Evolutionary conservation across 805 yeast species (phyloP), one percentile per base, ranked within the genome.

Genomic region (Candida incommunis): DNA sequence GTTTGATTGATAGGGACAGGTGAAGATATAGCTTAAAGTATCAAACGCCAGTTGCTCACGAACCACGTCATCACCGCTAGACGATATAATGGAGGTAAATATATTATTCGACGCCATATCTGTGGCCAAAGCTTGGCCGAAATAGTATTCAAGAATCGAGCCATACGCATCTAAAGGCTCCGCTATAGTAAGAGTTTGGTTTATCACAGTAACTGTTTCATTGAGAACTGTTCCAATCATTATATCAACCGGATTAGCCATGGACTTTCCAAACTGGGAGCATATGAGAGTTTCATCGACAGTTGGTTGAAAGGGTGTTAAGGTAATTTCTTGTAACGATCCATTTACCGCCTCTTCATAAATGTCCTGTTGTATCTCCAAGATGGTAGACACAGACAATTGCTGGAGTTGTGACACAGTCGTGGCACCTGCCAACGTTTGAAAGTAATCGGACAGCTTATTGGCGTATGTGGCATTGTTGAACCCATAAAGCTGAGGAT

Each of bases 291-390:
- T 15, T 2, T 41, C 45, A 40, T 58, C 62, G 27, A 59, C 48
- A 16, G 51, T 54, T n/a, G 63, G 63, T 11, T 54, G 51, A 43
- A 50, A 50, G 3, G 57, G 57, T 24, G 51, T 52, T 24, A 53
- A 46, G 2, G 43, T 43, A 9, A 31, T 31, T 18, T 31, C 20
- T 5, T 16, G 7, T 18, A 31, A 16, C 13, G 48, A 37, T 16
- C 43, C 37, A 22, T 13, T 11, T 2, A 37, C 22, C 4, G 41
- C 9, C 15, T 23, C 23, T 4, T 21, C 18, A 27, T 44, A 35
- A 21, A 45, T 35, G 11, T 20, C 27, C 16, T 21, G 13, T 37
- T 51, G 47, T 2, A 47, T 51, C 2, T 26, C 9, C 13, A 53
- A 41, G 23, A 53, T 42, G 3, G 40, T 41, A 13, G 26, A 41